Base-by-base conservation (phyloP, 805 yeast genomes). In the Allodekkera sacchari region DNA sequence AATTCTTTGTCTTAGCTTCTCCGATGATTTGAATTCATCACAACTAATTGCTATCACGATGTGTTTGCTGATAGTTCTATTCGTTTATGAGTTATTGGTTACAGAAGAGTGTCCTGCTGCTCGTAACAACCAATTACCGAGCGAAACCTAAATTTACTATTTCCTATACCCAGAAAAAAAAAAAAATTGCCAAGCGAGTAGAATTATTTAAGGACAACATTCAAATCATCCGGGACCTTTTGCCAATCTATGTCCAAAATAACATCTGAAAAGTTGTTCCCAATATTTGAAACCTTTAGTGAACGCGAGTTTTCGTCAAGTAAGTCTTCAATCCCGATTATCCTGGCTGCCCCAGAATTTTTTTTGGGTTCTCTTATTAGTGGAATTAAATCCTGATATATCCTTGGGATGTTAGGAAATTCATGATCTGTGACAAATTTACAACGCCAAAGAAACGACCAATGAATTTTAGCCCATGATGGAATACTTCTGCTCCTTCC, bases 361-460 rank as follows among this genome's bases (percentile, higher is more conserved):
- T 31, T 30, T 15, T 26, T 21, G 13, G 13, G 23, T 6, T 18
- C 30, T 16, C 22, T 21, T 9, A 37, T 36, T 13, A 35, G 20
- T 2, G 38, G 33, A 18, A 48, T 31, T 18, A 49, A 34, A 5
- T 40, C 27, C 24, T 39, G 48, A 41, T 61, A 63, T 7, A 41
- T 20, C 4, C 30, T 32, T 0, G 75, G 74, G 20, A 70, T 33
- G 39, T 71, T 66, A 1, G 28, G 31, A 0, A 79, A 79, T 1
- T 51, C 35, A 39, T 73, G 71, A 40, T 64, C 69, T 22, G 47
- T 34, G 32, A 68, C 59, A 38, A 54, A 63, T 36, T 64, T 71
- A 33, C 68, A 44, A 39, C 79, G 57, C 73, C 77, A 77, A 37
- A 59, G 61, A 1, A 76, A 64, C 28, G 83, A 74, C 83, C 84